Percentiles rank a stretch among this genome's conserved stretches.
phyloP scores from a whole-genome alignment of 129 eudicot species.

The Centaurea solstitialis region DNA sequence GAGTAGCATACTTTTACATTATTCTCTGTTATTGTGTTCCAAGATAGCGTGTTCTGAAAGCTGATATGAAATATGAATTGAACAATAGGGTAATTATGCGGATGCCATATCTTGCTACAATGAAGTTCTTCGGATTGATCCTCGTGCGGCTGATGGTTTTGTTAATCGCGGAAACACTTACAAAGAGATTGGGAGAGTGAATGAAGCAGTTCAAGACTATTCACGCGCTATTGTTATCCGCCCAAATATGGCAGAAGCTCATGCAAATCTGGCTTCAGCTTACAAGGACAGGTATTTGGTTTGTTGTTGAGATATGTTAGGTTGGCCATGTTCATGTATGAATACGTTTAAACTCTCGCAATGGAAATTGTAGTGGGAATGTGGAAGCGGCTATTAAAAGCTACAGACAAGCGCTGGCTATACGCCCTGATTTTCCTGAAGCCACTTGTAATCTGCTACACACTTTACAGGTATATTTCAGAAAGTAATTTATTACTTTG shows the following conservation, averaged over 20 bases:
- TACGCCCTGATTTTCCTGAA: slow-evolving; percentile 75
- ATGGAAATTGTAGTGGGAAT: slow-evolving; percentile 51
- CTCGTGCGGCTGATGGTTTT: slow-evolving; percentile 91
- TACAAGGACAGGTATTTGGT: slow-evolving; percentile 79
- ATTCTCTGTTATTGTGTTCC: not conserved
- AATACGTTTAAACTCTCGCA: not conserved
- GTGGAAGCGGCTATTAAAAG: slow-evolving; percentile 72
- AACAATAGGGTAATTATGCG: slow-evolving; percentile 75
- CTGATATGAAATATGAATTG: not conserved
- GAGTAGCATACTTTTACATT: not conserved
- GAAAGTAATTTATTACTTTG: not conserved
- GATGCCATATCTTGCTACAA: slow-evolving; percentile 93
- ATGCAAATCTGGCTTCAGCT: slow-evolving; percentile 95
- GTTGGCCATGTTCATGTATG: not conserved
- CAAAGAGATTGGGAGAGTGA: slow-evolving; percentile 91
- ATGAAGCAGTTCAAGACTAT: slow-evolving; percentile 95
- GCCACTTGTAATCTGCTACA: slow-evolving; percentile 82
- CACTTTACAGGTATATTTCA: slow-evolving; percentile 56
- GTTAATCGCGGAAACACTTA: slow-evolving; percentile 91
- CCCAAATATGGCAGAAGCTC: slow-evolving; percentile 97
- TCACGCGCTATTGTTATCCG: slow-evolving; percentile 72
- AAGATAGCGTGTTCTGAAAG: not conserved
- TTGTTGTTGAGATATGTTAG: not conserved
- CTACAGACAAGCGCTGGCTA: slow-evolving; percentile 61
- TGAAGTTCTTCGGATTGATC: slow-evolving; percentile 92